A percentile compares a stretch with the other conserved stretches of the same genome.
Conservation (phyloP, 768 basidiomycete species). For the Russula sp. region DNA sequence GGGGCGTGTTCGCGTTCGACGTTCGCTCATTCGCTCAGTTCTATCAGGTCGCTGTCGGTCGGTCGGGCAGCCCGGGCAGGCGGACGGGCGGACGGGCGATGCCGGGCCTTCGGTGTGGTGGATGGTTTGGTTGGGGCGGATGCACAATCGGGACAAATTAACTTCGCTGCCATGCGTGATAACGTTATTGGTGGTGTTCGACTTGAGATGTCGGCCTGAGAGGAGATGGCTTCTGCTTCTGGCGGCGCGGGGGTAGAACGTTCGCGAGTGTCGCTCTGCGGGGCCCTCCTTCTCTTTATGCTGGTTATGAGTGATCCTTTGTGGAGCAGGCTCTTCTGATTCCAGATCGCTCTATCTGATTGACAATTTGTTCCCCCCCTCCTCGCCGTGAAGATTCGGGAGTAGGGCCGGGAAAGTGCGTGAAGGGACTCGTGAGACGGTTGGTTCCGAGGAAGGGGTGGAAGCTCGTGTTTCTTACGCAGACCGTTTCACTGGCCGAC, state of each 20-base stretch:
- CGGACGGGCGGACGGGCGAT: conserved; percentile 7
- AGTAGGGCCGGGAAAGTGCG: neutral
- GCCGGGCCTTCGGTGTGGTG: conserved; percentile 9
- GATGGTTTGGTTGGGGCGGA: conserved; percentile 3
- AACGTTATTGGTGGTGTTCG: conserved; percentile 16
- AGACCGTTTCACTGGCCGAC: conserved; percentile 15
- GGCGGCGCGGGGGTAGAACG: conserved; percentile 21
- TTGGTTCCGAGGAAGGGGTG: conserved; percentile 9
- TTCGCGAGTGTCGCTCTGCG: neutral
- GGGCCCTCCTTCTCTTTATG: neutral
- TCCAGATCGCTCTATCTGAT: neutral
- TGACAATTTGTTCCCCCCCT: neutral
- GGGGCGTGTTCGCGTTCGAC: no score
- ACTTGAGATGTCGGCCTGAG: conserved; percentile 14
- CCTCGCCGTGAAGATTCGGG: neutral
- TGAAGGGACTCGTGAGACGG: conserved; percentile 1
- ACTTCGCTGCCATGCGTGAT: conserved; percentile 14
- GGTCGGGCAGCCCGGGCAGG: neutral
- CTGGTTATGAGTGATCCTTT: conserved; percentile 1
- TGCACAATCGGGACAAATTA: conserved; percentile 20
- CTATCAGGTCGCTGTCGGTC: neutral
- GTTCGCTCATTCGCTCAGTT: no score
- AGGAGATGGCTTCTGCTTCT: conserved; percentile 6
- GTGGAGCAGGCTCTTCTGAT: neutral
- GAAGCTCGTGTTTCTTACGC: conserved; percentile 18